These are phyloP conservation scores for Nakazawaea anatomiae DNA, from an alignment of 805 yeast genomes.

Conservation along the genomic window DNA sequence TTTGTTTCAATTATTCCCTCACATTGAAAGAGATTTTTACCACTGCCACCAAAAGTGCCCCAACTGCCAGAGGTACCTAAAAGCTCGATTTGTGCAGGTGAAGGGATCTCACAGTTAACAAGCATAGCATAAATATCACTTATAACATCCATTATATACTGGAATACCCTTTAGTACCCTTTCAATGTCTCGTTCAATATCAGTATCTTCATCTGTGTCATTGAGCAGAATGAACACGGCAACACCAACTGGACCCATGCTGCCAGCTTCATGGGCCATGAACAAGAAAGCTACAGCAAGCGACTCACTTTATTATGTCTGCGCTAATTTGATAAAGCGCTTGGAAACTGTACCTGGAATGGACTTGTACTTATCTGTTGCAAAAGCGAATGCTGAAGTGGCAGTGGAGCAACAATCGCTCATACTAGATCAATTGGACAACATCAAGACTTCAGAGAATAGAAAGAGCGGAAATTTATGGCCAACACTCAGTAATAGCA, in stretches of 20 bases:
- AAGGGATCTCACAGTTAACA: too few species aligned
- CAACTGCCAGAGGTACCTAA: too few species aligned
- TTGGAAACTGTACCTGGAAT: constrained; percentile 59
- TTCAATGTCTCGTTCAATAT: constrained; percentile 21
- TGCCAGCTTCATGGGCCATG: constrained; percentile 42
- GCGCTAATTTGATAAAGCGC: constrained; percentile 48
- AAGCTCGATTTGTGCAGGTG: too few species aligned
- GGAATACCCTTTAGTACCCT: too few species aligned
- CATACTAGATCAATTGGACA: constrained; percentile 30
- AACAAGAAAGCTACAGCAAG: constrained; percentile 55
- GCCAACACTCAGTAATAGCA: constrained; percentile 13
- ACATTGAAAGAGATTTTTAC: too few species aligned
- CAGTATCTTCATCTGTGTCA: constrained; percentile 16
- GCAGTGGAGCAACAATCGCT: constrained; percentile 69
- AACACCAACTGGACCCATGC: constrained; percentile 39
- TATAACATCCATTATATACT: too few species aligned
- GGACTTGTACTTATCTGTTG: constrained; percentile 59
- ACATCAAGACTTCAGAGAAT: constrained; percentile 8
- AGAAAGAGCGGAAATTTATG: constrained; percentile 4
- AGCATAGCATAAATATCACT: too few species aligned
- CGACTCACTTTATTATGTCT: constrained; percentile 68
- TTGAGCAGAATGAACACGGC: constrained; percentile 5
- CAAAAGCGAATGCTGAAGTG: constrained; percentile 60
- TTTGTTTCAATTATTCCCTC: too few species aligned
- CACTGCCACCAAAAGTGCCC: too few species aligned